These are phyloP conservation scores for Nyssa sinensis DNA, from an alignment of 148 eudicot species.

Conservation along the genomic window DNA sequence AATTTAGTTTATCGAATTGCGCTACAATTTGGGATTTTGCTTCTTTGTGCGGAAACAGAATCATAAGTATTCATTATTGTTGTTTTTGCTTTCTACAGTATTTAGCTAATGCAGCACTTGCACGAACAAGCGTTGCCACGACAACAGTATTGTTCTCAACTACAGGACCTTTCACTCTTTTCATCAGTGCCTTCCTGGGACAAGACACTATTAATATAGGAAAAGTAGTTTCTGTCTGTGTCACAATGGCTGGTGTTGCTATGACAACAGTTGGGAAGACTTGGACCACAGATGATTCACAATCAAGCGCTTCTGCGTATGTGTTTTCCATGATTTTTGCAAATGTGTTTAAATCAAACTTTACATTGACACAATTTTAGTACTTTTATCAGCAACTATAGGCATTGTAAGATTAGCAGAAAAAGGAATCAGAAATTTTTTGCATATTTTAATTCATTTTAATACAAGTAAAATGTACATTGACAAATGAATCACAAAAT, in stretches of 20 bases:
- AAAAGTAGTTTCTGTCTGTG: conserved; percentile 75
- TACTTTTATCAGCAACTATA: too few species aligned
- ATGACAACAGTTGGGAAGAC: conserved; percentile 87
- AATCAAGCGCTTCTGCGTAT: conserved; percentile 1
- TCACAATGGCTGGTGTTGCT: conserved; percentile 75
- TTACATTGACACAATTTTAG: background rate
- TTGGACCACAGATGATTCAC: conserved; percentile 71
- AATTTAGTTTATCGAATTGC: background rate
- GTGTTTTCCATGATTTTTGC: background rate
- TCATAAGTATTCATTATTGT: background rate
- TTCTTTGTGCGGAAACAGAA: too few species aligned
- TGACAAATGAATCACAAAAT: too few species aligned
- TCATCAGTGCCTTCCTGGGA: conserved; percentile 72
- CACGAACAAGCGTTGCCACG: conserved; percentile 87
- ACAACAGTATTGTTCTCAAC: conserved; percentile 85
- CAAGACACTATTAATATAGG: conserved; percentile 69
- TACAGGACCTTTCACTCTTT: conserved; percentile 80
- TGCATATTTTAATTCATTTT: too few species aligned
- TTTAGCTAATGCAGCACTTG: conserved; percentile 83
- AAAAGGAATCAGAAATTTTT: background rate
- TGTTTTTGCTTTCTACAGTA: conserved; percentile 42
- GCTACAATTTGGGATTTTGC: background rate
- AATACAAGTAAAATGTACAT: too few species aligned
- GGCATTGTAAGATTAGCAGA: too few species aligned
- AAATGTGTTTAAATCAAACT: background rate